These are phyloP conservation scores for Hypomontagnella monticulosa DNA, from an alignment of 495 filamentous ascomycete species.

Conservation along the genomic window DNA sequence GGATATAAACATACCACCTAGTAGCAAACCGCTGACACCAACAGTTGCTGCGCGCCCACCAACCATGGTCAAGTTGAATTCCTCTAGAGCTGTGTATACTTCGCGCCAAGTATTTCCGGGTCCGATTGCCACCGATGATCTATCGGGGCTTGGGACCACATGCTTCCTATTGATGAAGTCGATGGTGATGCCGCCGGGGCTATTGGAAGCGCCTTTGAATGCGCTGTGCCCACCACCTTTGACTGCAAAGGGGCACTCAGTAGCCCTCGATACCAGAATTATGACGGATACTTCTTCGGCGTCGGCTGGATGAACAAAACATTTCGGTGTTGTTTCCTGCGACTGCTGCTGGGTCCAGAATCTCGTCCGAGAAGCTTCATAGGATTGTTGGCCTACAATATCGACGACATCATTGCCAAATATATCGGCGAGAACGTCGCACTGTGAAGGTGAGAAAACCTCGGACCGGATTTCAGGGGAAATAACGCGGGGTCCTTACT, in stretches of 20 bases:
- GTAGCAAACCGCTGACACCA: constrained; percentile 64
- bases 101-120: constrained; percentile 56
- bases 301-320: constrained; percentile 48
- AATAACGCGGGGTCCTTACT: constrained; percentile 7
- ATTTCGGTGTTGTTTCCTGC: constrained; percentile 38
- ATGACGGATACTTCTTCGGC: constrained; percentile 46
- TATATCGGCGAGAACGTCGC: constrained; percentile 15
- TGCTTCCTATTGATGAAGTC: constrained; percentile 55
- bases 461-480: not conserved
- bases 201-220: constrained; percentile 49
- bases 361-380: constrained; percentile 20
- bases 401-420: constrained; percentile 15
- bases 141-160: constrained; percentile 35
- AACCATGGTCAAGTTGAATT: constrained; percentile 51
- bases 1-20: constrained; percentile 51
- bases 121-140: constrained; percentile 46
- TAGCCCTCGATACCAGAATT: constrained; percentile 43
- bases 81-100: constrained; percentile 57
- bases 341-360: constrained; percentile 39
- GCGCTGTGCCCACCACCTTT: constrained; percentile 52
- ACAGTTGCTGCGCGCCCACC: constrained; percentile 63
- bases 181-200: constrained; percentile 58
- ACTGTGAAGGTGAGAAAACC: constrained; percentile 7
- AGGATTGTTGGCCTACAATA: constrained; percentile 19
- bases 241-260: constrained; percentile 50